These are phyloP conservation scores for Leccinum subgranulosum DNA, from an alignment of 768 basidiomycete species.

Conservation along the genomic window DNA sequence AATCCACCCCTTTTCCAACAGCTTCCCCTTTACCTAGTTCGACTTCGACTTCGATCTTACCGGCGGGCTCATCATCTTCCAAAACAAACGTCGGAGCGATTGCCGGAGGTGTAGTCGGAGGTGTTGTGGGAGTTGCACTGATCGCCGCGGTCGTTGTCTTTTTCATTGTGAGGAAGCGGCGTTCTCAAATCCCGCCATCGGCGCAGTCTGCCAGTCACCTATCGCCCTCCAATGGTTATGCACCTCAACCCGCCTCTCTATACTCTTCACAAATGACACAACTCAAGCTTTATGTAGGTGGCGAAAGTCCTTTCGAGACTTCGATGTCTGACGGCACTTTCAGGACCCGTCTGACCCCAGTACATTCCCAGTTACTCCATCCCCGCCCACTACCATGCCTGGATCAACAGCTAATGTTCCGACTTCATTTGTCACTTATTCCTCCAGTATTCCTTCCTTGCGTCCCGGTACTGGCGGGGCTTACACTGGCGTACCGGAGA, in stretches of 20 bases:
- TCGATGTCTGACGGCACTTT: constrained; percentile 1
- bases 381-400: constrained; percentile 12
- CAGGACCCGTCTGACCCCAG: constrained; percentile 37
- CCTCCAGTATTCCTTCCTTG: not conserved
- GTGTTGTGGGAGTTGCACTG: no score
- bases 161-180: constrained; percentile 33
- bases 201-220: constrained; percentile 4
- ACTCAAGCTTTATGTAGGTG: constrained; percentile 24
- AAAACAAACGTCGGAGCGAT: no score
- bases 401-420: constrained; percentile 7
- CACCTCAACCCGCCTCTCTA: not conserved
- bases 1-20: constrained; percentile 30
- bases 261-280: constrained; percentile 17
- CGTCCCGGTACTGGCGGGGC: constrained; percentile 14
- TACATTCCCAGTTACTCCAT: constrained; percentile 35
- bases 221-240: constrained; percentile 4
- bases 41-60: constrained; percentile 2
- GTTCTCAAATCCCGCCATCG: constrained; percentile 22
- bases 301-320: not conserved
- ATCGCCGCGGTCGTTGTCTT: no score
- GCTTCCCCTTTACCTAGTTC: constrained; percentile 16
- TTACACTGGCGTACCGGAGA: constrained; percentile 27
- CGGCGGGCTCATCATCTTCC: constrained; percentile 3
- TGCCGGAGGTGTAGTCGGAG: no score
- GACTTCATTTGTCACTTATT: constrained; percentile 6